Evolutionary conservation across 257 asterid genomes (phyloP).

Genomic region (Solanum corneliomulleri): DNA sequence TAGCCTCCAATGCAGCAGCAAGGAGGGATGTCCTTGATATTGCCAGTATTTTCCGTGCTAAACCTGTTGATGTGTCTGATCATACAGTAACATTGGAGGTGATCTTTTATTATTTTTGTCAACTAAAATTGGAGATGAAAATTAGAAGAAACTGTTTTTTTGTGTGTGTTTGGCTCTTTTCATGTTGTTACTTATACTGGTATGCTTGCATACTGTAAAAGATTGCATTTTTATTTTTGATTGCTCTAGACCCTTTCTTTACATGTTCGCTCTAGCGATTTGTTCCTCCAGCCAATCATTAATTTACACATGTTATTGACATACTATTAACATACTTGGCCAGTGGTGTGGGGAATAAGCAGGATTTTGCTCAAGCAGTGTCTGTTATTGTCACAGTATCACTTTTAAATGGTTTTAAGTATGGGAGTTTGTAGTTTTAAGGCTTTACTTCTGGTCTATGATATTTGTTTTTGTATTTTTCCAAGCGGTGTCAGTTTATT

Average conservation of each 20-base stretch:
- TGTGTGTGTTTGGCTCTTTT: not conserved
- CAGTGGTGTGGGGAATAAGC: not conserved
- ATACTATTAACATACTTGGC: not conserved
- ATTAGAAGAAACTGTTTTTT: not conserved
- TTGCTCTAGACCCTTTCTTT: not conserved
- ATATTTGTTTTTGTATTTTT: not conserved
- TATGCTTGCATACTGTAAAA: not conserved
- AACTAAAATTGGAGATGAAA: conserved; percentile 46
- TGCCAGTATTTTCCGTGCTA: conserved; percentile 80
- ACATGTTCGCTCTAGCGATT: not conserved
- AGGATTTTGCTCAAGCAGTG: not conserved
- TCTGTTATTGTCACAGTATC: not conserved
- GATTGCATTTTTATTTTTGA: not conserved
- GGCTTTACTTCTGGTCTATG: not conserved
- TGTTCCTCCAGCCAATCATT: not conserved
- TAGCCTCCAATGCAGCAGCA: conserved; percentile 74
- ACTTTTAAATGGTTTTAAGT: not conserved
- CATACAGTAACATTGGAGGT: conserved; percentile 87
- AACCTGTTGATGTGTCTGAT: conserved; percentile 88
- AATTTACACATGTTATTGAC: not conserved
- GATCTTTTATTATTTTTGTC: not conserved
- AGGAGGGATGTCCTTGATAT: conserved; percentile 86
- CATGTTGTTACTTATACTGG: not conserved
- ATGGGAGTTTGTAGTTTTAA: not conserved
- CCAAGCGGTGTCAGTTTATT: not conserved